A percentile compares a stretch with the other conserved stretches of the same genome.
Evolutionary conservation across 768 basidiomycete genomes (phyloP).

Genomic region (Trametes coccinea): DNA sequence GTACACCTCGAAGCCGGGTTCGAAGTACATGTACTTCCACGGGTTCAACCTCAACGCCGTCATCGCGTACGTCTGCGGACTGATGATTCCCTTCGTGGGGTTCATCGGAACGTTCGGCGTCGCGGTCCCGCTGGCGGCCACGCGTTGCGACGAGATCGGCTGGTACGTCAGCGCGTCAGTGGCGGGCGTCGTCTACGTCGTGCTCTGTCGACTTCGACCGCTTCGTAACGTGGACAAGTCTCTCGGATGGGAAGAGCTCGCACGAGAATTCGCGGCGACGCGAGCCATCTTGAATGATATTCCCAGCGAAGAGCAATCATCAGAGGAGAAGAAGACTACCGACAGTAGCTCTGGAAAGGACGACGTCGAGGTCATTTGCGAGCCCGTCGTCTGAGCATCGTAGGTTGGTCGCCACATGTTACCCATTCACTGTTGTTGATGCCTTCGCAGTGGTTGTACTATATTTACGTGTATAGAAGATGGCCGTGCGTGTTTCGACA

Average conservation of each 20-base stretch:
- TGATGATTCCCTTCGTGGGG: conserved; percentile 22
- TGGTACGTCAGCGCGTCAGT: conserved; percentile 21
- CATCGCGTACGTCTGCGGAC: conserved; percentile 21
- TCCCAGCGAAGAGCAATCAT: background rate
- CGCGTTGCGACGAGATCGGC: conserved; percentile 17
- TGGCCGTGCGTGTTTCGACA: no score
- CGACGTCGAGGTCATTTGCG: background rate
- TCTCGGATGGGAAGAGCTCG: conserved; percentile 16
- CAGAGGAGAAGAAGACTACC: background rate
- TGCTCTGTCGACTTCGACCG: conserved; percentile 12
- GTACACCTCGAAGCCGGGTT: conserved; percentile 14
- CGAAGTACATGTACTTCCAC: conserved; percentile 24
- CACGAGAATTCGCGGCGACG: conserved; percentile 8
- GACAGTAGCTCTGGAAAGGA: background rate
- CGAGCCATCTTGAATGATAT: background rate
- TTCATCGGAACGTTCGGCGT: conserved; percentile 25
- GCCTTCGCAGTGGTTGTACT: no score
- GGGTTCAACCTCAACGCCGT: conserved; percentile 22
- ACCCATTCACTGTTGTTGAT: no score
- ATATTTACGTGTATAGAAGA: no score
- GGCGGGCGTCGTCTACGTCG: conserved; percentile 20
- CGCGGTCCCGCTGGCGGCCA: conserved; percentile 13
- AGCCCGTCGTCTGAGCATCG: background rate
- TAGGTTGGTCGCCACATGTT: no score
- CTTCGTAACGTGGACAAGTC: conserved; percentile 12